These are phyloP conservation scores for Pichia insulana DNA, from an alignment of 805 yeast species.

Conservation along the genomic window DNA sequence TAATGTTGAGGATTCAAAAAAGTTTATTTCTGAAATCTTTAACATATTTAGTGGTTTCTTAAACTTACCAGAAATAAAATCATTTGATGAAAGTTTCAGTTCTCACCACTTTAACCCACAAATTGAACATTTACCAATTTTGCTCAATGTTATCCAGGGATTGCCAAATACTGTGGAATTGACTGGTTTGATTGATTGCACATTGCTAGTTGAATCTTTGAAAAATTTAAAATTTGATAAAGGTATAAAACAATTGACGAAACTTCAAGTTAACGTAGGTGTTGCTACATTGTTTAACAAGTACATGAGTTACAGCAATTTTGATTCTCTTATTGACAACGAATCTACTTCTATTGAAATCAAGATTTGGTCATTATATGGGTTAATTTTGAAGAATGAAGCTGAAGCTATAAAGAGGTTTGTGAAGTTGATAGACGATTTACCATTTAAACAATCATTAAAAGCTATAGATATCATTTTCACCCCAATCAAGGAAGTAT, in stretches of 20 bases:
- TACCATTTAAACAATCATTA: neutral
- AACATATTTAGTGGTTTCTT: neutral
- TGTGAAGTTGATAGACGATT: slow-evolving; percentile 1
- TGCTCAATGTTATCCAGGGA: slow-evolving; percentile 6
- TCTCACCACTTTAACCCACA: neutral
- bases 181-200: neutral
- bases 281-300: slow-evolving; percentile 10
- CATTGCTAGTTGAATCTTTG: neutral
- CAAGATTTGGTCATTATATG: slow-evolving; percentile 11
- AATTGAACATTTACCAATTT: slow-evolving; percentile 3
- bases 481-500: slow-evolving; percentile 7
- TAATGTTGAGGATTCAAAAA: neutral
- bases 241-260: neutral
- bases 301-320: slow-evolving; percentile 6
- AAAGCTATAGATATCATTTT: slow-evolving; percentile 10
- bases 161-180: slow-evolving; percentile 2
- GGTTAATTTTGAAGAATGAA: slow-evolving; percentile 12
- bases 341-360: slow-evolving; percentile 1
- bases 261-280: slow-evolving; percentile 7
- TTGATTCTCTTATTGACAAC: neutral
- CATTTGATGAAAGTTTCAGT: too few species aligned
- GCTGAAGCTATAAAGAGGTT: slow-evolving; percentile 4
- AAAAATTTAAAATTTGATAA: neutral
- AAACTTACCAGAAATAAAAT: too few species aligned
- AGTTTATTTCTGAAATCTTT: slow-evolving; percentile 1